A percentile compares a stretch with the other conserved stretches of the same genome.
Conservation (phyloP, 2,329 filamentous ascomycete species). For the Dothideomycetes sp. region DNA sequence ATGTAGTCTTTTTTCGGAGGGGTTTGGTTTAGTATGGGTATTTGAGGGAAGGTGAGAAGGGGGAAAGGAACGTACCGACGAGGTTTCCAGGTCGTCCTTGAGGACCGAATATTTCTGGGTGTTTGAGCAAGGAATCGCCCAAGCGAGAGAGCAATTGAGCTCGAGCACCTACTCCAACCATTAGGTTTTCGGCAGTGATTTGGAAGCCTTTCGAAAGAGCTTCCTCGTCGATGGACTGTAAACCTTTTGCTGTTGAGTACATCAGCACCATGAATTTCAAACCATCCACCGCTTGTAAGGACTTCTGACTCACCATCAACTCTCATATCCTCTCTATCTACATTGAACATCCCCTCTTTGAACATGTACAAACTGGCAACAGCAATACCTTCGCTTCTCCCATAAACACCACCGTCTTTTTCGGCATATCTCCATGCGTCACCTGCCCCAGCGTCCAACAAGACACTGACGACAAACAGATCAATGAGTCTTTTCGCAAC, state of each 20-base stretch:
- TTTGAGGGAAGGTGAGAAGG: too few relatives aligned
- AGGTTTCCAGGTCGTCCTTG: slow-evolving; percentile 80
- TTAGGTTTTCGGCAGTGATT: slow-evolving; percentile 63
- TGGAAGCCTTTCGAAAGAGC: slow-evolving; percentile 69
- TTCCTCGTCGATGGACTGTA: slow-evolving; percentile 30
- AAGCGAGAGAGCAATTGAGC: slow-evolving; percentile 65
- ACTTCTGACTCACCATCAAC: slow-evolving; percentile 41
- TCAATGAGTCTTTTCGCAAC: slow-evolving; percentile 63
- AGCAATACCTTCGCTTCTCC: slow-evolving; percentile 74
- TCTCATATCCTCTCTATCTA: background rate
- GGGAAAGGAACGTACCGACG: slow-evolving; percentile 64
- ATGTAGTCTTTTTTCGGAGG: slow-evolving; percentile 76
- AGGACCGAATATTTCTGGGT: slow-evolving; percentile 68
- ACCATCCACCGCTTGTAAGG: slow-evolving; percentile 57
- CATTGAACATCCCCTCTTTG: slow-evolving; percentile 72
- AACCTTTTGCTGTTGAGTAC: slow-evolving; percentile 46
- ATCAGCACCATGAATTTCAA: slow-evolving; percentile 41
- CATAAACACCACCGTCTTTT: slow-evolving; percentile 65
- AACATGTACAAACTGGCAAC: slow-evolving; percentile 73
- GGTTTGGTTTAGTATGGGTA: too few relatives aligned
- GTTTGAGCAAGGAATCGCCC: slow-evolving; percentile 57
- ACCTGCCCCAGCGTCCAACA: slow-evolving; percentile 76
- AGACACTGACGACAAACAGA: slow-evolving; percentile 64
- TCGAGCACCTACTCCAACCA: slow-evolving; percentile 75
- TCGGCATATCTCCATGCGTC: slow-evolving; percentile 82